phyloP scores from a whole-genome alignment of 768 basidiomycete genomes.

The Macrolepiota fuliginosa region DNA sequence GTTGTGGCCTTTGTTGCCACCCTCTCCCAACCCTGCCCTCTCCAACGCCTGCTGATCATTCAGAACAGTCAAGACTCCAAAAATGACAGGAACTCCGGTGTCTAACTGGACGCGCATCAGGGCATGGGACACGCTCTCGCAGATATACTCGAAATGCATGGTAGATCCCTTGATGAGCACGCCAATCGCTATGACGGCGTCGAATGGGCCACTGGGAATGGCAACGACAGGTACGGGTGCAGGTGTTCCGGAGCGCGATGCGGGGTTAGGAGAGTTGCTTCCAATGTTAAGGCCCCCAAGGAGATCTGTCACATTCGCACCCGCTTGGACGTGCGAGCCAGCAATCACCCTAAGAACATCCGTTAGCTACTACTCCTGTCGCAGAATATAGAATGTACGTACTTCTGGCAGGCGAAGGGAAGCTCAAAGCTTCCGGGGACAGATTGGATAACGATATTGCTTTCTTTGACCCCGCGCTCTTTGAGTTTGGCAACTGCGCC shows the following conservation, averaged over 20 bases:
- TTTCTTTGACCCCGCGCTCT: constrained; percentile 81
- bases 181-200: constrained; percentile 96
- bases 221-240: constrained; percentile 34
- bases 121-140: constrained; percentile 88
- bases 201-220: constrained; percentile 61
- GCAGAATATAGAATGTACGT: constrained; percentile 22
- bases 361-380: constrained; percentile 12
- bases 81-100: constrained; percentile 91
- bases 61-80: constrained; percentile 92
- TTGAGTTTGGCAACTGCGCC: constrained; percentile 81
- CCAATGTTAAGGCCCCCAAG: constrained; percentile 61
- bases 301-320: constrained; percentile 77
- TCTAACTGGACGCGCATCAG: constrained; percentile 95
- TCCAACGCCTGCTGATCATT: constrained; percentile 94
- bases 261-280: constrained; percentile 26
- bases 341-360: constrained; percentile 70
- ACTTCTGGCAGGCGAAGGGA: constrained; percentile 86
- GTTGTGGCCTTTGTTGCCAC: constrained; percentile 80
- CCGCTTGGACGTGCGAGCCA: constrained; percentile 80
- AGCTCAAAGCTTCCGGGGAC: constrained; percentile 97
- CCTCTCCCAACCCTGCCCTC: constrained; percentile 83
- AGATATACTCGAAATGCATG: constrained; percentile 99
- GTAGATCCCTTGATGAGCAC: constrained; percentile 97
- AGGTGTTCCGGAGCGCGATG: constrained; percentile 53
- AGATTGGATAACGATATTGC: constrained; percentile 86